A percentile compares a stretch with the other conserved stretches of the same genome.
Evolutionary conservation across 176 grass and related monocot genomes (phyloP).

Genomic region (Leersia perrieri): DNA sequence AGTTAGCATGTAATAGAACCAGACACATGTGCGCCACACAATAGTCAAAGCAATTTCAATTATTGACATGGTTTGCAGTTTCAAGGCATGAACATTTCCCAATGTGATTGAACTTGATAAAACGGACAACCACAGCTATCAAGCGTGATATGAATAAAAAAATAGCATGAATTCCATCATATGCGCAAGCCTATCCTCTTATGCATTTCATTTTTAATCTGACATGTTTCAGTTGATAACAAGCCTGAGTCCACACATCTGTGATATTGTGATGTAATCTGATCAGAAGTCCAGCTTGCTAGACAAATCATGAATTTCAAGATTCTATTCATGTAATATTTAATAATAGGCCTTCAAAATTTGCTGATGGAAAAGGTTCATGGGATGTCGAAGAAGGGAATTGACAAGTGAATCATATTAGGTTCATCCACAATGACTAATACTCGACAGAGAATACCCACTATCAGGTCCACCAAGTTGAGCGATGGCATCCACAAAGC

Average conservation of each 20-base stretch:
- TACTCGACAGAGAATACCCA: constrained; percentile 68
- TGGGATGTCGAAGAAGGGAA: constrained; percentile 17
- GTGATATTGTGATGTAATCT: not conserved
- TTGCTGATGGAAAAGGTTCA: not conserved
- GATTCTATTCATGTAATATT: not conserved
- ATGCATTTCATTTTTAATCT: not conserved
- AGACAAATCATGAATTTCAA: not conserved
- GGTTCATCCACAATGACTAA: constrained; percentile 16
- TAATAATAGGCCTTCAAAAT: not conserved
- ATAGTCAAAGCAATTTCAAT: constrained; percentile 19
- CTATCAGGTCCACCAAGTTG: constrained; percentile 98
- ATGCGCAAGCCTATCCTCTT: not conserved
- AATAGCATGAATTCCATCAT: not conserved
- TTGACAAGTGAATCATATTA: constrained; percentile 9
- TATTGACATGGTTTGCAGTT: constrained; percentile 19
- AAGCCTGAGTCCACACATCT: not conserved
- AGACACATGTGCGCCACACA: constrained; percentile 15
- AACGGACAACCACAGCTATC: not conserved
- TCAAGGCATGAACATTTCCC: constrained; percentile 34
- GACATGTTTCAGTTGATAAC: not conserved
- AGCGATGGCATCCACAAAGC: constrained; percentile 94
- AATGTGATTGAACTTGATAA: constrained; percentile 44
- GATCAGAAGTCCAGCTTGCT: not conserved
- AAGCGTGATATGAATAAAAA: constrained; percentile 23
- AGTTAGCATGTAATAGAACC: constrained; percentile 17